phyloP scores from a whole-genome alignment of 2,329 filamentous ascomycete species.

The Dothiorella sarmentorum region DNA sequence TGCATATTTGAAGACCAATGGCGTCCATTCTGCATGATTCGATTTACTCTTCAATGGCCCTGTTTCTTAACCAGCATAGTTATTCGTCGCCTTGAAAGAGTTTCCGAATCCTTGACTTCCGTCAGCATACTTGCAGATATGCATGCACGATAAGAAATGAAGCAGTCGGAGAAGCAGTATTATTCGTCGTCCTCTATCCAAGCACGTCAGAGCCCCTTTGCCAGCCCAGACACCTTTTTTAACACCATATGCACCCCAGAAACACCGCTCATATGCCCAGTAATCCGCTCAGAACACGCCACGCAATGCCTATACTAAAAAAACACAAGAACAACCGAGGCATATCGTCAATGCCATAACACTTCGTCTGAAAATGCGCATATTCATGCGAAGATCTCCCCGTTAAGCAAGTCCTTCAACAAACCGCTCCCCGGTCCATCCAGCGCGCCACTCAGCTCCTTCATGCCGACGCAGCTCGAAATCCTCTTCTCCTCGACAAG shows the following conservation, averaged over 20 bases:
- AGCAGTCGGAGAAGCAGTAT: neutral
- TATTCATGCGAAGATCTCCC: neutral
- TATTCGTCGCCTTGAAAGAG: neutral
- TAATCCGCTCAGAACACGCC: neutral
- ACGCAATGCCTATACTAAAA: neutral
- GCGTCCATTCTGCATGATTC: neutral
- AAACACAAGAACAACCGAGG: neutral
- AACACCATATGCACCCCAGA: neutral
- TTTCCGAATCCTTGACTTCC: neutral
- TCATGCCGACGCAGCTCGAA: constrained; percentile 74
- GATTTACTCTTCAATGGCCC: neutral
- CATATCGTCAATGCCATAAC: neutral
- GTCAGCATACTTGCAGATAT: neutral
- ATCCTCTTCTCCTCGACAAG: constrained; percentile 70
- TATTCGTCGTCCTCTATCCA: neutral
- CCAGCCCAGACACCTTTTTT: neutral
- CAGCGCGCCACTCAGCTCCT: constrained; percentile 68
- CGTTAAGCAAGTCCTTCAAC: constrained; percentile 30
- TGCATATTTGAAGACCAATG: neutral
- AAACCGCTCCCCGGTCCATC: constrained; percentile 44
- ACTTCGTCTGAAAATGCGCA: neutral
- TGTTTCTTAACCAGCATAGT: neutral
- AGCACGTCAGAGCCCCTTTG: neutral
- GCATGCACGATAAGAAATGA: neutral
- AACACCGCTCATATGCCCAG: neutral